A percentile compares a stretch with the other conserved stretches of the same genome.
Conservation (phyloP, 345 rosid species). For the Aurinia saxatilis region DNA sequence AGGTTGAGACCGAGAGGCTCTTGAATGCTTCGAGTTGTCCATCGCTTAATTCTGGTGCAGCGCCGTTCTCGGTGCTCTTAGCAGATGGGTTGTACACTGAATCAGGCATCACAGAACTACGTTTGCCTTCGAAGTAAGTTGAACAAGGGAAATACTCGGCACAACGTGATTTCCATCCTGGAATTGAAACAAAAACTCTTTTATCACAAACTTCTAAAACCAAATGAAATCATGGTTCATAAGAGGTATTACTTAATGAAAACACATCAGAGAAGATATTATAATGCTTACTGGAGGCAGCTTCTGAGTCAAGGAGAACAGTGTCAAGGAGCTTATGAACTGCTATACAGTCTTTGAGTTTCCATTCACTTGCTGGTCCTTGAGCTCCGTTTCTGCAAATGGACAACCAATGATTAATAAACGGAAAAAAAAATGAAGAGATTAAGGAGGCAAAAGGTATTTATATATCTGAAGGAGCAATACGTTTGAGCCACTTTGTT, state of each 20-base stretch:
- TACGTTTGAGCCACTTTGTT: constrained; percentile 53
- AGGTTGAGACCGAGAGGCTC: constrained; percentile 40
- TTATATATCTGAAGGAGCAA: constrained; percentile 3
- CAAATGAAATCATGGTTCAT: too few species aligned
- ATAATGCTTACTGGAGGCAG: constrained; percentile 70
- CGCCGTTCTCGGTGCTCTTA: constrained; percentile 51
- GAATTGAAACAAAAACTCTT: neutral
- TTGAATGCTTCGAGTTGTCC: constrained; percentile 68
- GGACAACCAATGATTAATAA: neutral
- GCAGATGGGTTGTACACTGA: constrained; percentile 38
- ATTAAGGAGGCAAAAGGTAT: neutral
- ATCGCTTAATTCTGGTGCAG: constrained; percentile 39
- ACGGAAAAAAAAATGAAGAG: neutral
- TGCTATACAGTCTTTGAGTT: constrained; percentile 72
- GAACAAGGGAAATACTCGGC: constrained; percentile 67
- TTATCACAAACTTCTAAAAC: neutral
- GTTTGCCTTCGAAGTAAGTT: constrained; percentile 67
- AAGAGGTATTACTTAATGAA: neutral
- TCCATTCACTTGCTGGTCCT: constrained; percentile 67
- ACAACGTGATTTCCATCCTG: constrained; percentile 90
- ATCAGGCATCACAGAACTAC: constrained; percentile 49
- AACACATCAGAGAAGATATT: constrained; percentile 5
- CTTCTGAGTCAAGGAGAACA: constrained; percentile 51
- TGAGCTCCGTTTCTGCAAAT: constrained; percentile 50
- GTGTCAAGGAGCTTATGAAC: constrained; percentile 60